Evolutionary conservation across 768 basidiomycete species (phyloP).

Genomic region (Crassisporium funariophilum): DNA sequence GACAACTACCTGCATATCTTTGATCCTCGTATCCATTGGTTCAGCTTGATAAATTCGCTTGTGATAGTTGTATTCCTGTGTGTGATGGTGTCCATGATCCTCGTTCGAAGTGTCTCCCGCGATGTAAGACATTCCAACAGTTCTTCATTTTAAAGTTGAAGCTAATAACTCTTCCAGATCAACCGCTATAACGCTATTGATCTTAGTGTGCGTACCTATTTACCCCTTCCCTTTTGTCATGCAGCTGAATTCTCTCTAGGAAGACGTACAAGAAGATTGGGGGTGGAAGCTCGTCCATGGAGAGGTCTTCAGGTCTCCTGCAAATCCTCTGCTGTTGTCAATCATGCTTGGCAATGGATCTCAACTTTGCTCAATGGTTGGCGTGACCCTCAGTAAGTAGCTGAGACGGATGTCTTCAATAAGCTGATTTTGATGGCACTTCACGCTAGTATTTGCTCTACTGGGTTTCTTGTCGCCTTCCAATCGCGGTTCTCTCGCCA

Average conservation of each 20-base stretch:
- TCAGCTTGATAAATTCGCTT: slow-evolving; percentile 90
- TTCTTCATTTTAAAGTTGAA: slow-evolving; percentile 1
- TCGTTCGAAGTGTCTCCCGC: slow-evolving; percentile 81
- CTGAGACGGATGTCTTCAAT: too few relatives aligned
- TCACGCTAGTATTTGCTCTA: slow-evolving; percentile 93
- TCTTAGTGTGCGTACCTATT: slow-evolving; percentile 60
- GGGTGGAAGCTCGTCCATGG: slow-evolving; percentile 98
- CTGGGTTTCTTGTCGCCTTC: slow-evolving; percentile 94
- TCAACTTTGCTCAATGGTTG: slow-evolving; percentile 85
- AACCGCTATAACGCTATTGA: slow-evolving; percentile 95
- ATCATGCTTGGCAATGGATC: slow-evolving; percentile 90
- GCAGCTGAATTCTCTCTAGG: slow-evolving; percentile 42
- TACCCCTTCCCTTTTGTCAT: not conserved
- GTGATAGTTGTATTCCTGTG: slow-evolving; percentile 92
- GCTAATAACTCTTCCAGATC: slow-evolving; percentile 52
- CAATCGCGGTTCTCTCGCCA: slow-evolving; percentile 91
- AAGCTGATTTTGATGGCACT: too few relatives aligned
- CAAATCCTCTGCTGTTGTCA: slow-evolving; percentile 74
- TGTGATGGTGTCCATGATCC: slow-evolving; percentile 90
- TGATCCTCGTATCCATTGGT: slow-evolving; percentile 95
- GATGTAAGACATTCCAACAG: slow-evolving; percentile 57
- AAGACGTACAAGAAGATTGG: slow-evolving; percentile 97
- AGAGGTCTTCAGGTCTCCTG: slow-evolving; percentile 90
- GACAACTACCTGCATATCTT: slow-evolving; percentile 95
- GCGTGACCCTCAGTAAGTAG: slow-evolving; percentile 81